Evolutionary conservation across 2,329 filamentous ascomycete genomes (phyloP).

Genomic region (Sphaceloma murrayae): DNA sequence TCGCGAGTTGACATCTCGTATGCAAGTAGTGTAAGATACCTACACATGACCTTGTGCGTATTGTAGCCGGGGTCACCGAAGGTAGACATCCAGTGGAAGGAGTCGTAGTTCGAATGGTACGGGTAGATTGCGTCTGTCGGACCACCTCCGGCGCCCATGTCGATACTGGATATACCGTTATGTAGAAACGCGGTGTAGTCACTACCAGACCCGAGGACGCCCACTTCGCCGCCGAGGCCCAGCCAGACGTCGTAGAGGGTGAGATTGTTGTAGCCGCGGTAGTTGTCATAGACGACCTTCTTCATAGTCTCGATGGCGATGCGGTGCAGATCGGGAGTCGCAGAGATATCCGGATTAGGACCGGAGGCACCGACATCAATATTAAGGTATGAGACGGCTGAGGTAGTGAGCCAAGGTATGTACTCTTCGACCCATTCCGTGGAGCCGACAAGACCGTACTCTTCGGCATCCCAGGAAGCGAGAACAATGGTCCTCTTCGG

Average conservation of each 20-base stretch:
- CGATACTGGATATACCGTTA: slow-evolving; percentile 26
- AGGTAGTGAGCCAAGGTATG: slow-evolving; percentile 37
- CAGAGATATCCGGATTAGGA: slow-evolving; percentile 51
- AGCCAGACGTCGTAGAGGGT: slow-evolving; percentile 41
- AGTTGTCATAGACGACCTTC: slow-evolving; percentile 41
- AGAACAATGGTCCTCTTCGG: slow-evolving; percentile 42
- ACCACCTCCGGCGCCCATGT: slow-evolving; percentile 34
- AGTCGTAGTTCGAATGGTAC: slow-evolving; percentile 41
- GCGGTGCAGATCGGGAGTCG: slow-evolving; percentile 63
- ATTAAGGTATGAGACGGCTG: slow-evolving; percentile 43
- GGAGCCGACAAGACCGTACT: slow-evolving; percentile 33
- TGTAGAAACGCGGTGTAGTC: slow-evolving; percentile 35
- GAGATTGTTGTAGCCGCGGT: slow-evolving; percentile 24
- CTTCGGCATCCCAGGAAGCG: slow-evolving; percentile 37
- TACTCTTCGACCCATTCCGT: slow-evolving; percentile 45
- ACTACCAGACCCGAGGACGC: slow-evolving; percentile 38
- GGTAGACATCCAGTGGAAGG: slow-evolving; percentile 44
- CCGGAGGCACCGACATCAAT: slow-evolving; percentile 42
- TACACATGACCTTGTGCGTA: slow-evolving; percentile 42
- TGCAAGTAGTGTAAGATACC: slow-evolving; percentile 37
- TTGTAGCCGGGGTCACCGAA: slow-evolving; percentile 44
- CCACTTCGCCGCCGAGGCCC: slow-evolving; percentile 29
- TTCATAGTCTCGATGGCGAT: slow-evolving; percentile 56
- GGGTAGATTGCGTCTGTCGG: slow-evolving; percentile 35
- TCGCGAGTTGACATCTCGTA: slow-evolving; percentile 36